Evolutionary conservation across 805 yeast species (phyloP).

Genomic region (Candida endomychidarum): DNA sequence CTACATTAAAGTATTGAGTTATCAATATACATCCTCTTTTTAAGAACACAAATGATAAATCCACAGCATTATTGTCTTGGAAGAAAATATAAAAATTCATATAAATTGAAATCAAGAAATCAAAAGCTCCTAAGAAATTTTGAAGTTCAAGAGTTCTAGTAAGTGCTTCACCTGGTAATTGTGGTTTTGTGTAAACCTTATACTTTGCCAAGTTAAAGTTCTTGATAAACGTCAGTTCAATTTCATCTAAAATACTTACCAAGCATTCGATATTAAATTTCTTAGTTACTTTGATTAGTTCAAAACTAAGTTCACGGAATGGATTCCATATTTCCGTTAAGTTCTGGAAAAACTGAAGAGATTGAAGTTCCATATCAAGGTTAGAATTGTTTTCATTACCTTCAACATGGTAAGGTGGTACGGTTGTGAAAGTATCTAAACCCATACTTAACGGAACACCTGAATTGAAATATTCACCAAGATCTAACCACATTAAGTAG

Average conservation of each 20-base stretch:
- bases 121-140: not conserved
- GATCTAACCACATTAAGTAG: conserved; percentile 5
- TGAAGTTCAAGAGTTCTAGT: not conserved
- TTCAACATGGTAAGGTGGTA: not conserved
- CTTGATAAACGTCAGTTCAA: conserved; percentile 1
- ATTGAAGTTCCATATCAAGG: not conserved
- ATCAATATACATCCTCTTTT: conserved; percentile 2
- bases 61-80: not conserved
- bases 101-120: conserved; percentile 5
- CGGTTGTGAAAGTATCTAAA: not conserved
- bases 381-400: conserved; percentile 7
- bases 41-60: conserved; percentile 1
- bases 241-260: not conserved
- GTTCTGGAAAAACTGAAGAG: not conserved
- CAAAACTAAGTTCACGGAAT: not conserved
- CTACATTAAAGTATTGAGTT: not conserved
- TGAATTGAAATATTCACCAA: not conserved
- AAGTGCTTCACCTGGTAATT: not conserved
- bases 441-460: not conserved
- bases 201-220: not conserved
- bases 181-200: not conserved
- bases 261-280: not conserved
- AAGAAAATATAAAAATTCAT: not conserved
- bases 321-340: conserved; percentile 3
- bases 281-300: not conserved